Evolutionary conservation across 345 rosid genomes (phyloP), one percentile per base, ranked within the genome.

Genomic region (Chamaenerion angustifolium): DNA sequence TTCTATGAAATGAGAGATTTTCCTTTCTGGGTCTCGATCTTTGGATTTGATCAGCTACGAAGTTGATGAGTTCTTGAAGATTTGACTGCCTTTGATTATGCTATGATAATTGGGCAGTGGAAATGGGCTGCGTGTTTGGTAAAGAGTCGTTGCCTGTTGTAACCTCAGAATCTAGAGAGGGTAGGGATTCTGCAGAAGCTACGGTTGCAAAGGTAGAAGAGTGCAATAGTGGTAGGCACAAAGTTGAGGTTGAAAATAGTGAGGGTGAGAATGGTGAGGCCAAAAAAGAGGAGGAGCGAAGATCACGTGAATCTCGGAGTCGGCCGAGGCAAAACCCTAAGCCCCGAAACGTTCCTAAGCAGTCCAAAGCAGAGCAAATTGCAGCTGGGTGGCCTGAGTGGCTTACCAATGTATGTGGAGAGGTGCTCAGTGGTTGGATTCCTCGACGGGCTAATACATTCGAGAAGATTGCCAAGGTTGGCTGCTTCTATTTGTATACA

Each of bases 311-410:
- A 44, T 85, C 75, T 46, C 76, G 85, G 56, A 73, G 79, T 63
- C 74, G 76, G 74, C 73, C 88, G 11, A 86, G 74, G 51, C 71
- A 79, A 3, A 83, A 80, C 43, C 77, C 80, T 3, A 61, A 80
- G 69, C 54, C 72, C 37, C 63, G 82, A 55, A 84, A 82, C 56
- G 76, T 76, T 0, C 79, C 89, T 0, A 84, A 82, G 78, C 81
- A 78, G 64, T 60, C 56, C 52, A 79, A 72, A 6, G 96, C 95
- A 7, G 94, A 80, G 68, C 98, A 84, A 72, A 96, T 76, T 47
- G 95, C 93, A n/a, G 93, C 96, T 51, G 98, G 98, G 19, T 92
- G 98, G 98, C 98, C 98, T 12, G 58, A 82, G 1, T 92, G 98
- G 98, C 76, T 92, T 45, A 78, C 98, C 0, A 85, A 79, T 11